Base-by-base conservation (phyloP, 495 filamentous ascomycete species). In the Glonium stellatum region DNA sequence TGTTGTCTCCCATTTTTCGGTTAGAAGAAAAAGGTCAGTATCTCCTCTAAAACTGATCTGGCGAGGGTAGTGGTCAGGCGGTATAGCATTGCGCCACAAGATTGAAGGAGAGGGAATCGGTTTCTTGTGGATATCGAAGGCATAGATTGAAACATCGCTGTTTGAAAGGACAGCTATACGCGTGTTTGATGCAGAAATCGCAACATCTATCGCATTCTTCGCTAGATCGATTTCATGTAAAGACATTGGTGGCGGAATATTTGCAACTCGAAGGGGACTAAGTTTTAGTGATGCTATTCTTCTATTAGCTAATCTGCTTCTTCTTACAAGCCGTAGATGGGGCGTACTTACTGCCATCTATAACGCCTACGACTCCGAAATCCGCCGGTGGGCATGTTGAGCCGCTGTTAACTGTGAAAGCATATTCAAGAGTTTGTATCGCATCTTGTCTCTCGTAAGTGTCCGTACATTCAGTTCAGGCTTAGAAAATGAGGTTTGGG, bases 241-340 rank as follows among this genome's bases (percentile, higher is more conserved):
- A 15, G 92, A 82, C 90, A 97, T 96, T 35, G 93, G 93, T 37
- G 93, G 93, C 41, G 93, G 93, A 15, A 95, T 80, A 65, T 92
- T 96, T 42, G 89, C 86, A 50, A 85, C 76, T 59, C 88, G 79
- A 67, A 97, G 78, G 4, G 95, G 89, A 5, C 93, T 97, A 52
- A 97, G 71, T 69, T 95, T 95, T 56, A 97, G 77, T 21, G 66
- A 79, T 69, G 74, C 81, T 84, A 59, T 35, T 12, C 31, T 22
- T 23, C 62, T 21, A 54, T 65, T 25, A 67, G 66, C 64, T 15
- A 46, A 23, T 9, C 6, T 4, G 21, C 6, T n/a, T 25, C 48
- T 3, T 15, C 27, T 31, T 31, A 6, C 21, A 3, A 8, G 12
- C 21, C 13, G 48, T n/a, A 52, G 12, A 57, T 61, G 37, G 23